Evolutionary conservation across 352 stramenopile species (phyloP), one percentile per base, ranked within the genome.

Genomic region (Stephanocyclus meneghinianus): DNA sequence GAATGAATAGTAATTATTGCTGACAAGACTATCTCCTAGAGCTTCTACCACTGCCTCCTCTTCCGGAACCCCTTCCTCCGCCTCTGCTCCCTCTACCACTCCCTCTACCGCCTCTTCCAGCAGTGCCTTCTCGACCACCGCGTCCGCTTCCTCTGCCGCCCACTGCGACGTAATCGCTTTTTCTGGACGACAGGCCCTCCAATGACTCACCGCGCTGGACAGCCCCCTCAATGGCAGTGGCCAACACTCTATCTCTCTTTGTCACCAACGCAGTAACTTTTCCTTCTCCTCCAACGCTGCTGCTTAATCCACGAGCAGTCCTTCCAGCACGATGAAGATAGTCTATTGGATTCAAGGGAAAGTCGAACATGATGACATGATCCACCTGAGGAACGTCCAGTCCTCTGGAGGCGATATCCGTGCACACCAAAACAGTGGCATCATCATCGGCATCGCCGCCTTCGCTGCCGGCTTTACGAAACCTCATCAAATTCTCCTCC

Each of bases 321-420:
- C 91, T 70, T 56, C 90, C 90, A 50, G 85, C 86, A 35, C 92
- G 80, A 64, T 91, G 80, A 56, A 95, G 77, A 71, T 95, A 95
- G 75, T 95, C 92, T 21, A 88, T 90, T 4, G 91, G 88, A 83
- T 95, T 91, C 68, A 90, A 85, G 0, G 92, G 92, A 84, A 95
- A 95, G 71, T 95, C 92, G 83, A 94, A 95, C 48, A 95, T 84
- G 3, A 95, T 80, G 1, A 94, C 90, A 78, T 95, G 92, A 78
- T 94, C 90, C 4, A 96, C 92, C 64, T 89, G 64, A 16, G 88
- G 90, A n/a, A 94, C 90, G 78, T 96, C 92, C 10, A 96, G 76
- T 65, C 92, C 92, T 44, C 92, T 74, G 0, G 91, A 86, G 1
- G 88, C 92, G 47, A 95, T 87, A 65, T 96, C 91, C 2, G 92